Evolutionary conservation across 2,329 filamentous ascomycete genomes (phyloP).

Genomic region (Fusarium avenaceum): DNA sequence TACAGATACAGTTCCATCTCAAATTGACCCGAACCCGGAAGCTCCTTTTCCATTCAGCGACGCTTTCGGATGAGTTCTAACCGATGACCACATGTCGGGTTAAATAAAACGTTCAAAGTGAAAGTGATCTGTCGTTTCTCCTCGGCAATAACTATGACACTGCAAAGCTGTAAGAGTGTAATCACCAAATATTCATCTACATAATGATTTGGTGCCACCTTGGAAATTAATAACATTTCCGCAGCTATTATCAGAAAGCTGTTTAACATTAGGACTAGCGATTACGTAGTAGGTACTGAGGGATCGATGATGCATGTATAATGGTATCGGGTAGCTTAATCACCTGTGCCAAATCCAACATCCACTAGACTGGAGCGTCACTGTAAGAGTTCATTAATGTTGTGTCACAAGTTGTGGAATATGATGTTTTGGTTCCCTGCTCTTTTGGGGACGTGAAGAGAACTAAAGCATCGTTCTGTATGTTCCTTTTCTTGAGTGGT

Average conservation of each 20-base stretch:
- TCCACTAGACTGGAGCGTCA: neutral
- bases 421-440: neutral
- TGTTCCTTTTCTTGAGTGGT: too few species aligned
- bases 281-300: neutral
- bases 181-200: neutral
- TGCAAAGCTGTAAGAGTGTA: neutral
- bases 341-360: neutral
- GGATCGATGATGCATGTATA: neutral
- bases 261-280: neutral
- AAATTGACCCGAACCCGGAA: neutral
- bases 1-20: neutral
- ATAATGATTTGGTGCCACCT: neutral
- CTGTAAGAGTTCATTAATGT: neutral
- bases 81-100: neutral
- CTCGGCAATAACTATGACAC: neutral
- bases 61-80: neutral
- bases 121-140: neutral
- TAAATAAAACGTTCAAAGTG: neutral
- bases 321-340: neutral
- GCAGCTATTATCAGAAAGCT: neutral
- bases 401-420: neutral
- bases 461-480: too few species aligned
- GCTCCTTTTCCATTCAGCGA: neutral
- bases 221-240: neutral
- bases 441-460: too few species aligned